These are phyloP conservation scores for Straminergon stramineum DNA, from an alignment of 225 moss, liverwort and hornwort species.

Conservation along the genomic window DNA sequence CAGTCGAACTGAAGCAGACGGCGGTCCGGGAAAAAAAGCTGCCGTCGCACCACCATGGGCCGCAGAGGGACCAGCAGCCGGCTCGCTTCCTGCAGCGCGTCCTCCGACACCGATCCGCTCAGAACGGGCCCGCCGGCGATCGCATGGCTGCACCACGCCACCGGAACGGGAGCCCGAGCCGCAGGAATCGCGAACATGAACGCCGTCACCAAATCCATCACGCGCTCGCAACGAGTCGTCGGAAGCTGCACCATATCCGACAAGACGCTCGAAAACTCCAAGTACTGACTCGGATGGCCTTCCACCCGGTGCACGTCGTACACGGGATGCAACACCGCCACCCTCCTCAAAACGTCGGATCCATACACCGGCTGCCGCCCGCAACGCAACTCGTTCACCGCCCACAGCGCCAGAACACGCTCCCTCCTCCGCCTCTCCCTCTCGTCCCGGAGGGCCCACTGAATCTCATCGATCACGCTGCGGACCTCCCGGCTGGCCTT, in stretches of 20 bases:
- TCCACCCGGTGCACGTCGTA: constrained; percentile 68
- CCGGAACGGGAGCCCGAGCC: constrained; percentile 67
- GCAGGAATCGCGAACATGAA: constrained; percentile 95
- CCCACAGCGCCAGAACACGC: constrained; percentile 35
- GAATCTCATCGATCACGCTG: constrained; percentile 71
- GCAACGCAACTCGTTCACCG: constrained; percentile 67
- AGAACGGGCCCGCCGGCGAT: constrained; percentile 2
- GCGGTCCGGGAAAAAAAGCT: constrained; percentile 93
- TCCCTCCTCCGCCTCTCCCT: constrained; percentile 57
- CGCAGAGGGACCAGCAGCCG: constrained; percentile 61
- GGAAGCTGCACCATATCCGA: constrained; percentile 79
- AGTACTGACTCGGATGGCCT: constrained; percentile 20
- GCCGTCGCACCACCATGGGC: constrained; percentile 73
- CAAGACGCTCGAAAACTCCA: constrained; percentile 75
- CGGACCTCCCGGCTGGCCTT: constrained; percentile 27
- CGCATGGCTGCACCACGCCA: constrained; percentile 78
- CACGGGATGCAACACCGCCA: constrained; percentile 60
- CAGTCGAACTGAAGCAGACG: constrained; percentile 98
- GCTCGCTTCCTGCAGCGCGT: constrained; percentile 39
- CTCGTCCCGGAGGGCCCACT: constrained; percentile 32
- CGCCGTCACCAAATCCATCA: constrained; percentile 67
- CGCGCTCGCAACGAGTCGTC: constrained; percentile 51
- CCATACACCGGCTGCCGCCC: constrained; percentile 56
- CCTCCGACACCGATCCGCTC: background rate
- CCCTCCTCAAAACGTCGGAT: constrained; percentile 46